phyloP scores from a whole-genome alignment of 2,329 filamentous ascomycete genomes.

The Lachnellula cervina region DNA sequence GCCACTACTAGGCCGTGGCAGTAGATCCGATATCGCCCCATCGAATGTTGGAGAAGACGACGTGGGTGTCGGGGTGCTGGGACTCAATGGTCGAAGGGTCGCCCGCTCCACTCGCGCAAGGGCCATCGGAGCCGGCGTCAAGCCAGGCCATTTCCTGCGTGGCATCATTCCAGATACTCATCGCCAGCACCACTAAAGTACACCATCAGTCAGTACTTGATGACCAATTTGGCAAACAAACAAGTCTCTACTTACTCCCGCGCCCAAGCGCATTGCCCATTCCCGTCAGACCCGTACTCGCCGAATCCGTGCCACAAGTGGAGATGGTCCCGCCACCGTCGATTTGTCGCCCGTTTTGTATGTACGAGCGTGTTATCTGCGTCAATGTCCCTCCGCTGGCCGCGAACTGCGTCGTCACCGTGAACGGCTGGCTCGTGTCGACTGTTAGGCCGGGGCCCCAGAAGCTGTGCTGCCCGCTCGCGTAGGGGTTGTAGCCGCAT shows the following conservation, averaged over 20 bases:
- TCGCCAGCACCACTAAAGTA: conserved; percentile 52
- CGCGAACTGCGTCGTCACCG: conserved; percentile 50
- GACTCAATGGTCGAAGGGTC: conserved; percentile 44
- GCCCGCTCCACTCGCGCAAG: conserved; percentile 49
- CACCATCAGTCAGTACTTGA: too few relatives aligned
- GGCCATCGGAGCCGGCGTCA: conserved; percentile 46
- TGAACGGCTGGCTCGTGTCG: conserved; percentile 40
- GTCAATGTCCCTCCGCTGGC: conserved; percentile 39
- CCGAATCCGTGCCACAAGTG: conserved; percentile 41
- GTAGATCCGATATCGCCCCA: conserved; percentile 58
- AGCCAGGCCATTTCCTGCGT: conserved; percentile 66
- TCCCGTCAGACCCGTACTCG: conserved; percentile 48
- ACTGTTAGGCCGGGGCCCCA: conserved; percentile 31
- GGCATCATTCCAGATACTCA: conserved; percentile 53
- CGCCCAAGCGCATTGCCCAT: conserved; percentile 51
- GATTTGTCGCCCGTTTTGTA: conserved; percentile 46
- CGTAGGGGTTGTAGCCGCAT: conserved; percentile 42
- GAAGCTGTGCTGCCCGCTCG: conserved; percentile 26
- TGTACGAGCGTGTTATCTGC: conserved; percentile 45
- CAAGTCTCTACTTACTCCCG: too few relatives aligned
- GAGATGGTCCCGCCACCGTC: conserved; percentile 46
- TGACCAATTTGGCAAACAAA: too few relatives aligned
- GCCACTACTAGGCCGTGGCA: conserved; percentile 2
- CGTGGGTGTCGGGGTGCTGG: conserved; percentile 43
- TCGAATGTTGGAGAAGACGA: conserved; percentile 53